Evolutionary conservation across 305 asterid genomes (phyloP).

Genomic region (Ajuga reptans): DNA sequence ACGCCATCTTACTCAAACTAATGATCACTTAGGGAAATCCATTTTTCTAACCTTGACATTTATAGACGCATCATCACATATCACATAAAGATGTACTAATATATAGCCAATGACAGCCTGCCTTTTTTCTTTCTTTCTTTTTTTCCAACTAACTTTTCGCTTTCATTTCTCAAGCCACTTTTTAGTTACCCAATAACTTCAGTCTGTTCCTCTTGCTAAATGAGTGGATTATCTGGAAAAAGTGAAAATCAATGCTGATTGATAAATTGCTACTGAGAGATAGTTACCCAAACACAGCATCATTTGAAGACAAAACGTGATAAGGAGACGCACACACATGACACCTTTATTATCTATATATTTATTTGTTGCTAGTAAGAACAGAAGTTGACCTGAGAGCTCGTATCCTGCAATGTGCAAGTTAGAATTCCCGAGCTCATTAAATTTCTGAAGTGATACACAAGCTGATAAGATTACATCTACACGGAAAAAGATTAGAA

Average conservation of each 20-base stretch:
- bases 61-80: not conserved
- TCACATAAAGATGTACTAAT: constrained; percentile 1
- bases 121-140: not conserved
- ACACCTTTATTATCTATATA: no score
- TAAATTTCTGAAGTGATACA: not conserved
- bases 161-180: not conserved
- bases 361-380: not conserved
- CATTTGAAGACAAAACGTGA: not conserved
- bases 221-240: not conserved
- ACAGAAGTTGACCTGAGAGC: not conserved
- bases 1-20: not conserved
- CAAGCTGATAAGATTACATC: not conserved
- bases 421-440: not conserved
- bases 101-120: not conserved
- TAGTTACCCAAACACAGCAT: not conserved
- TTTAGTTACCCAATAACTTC: not conserved
- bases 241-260: not conserved
- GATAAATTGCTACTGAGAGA: not conserved
- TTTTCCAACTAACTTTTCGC: not conserved
- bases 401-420: not conserved
- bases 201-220: not conserved
- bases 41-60: constrained; percentile 1
- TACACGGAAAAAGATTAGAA: not conserved
- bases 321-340: not conserved
- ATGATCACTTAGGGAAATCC: constrained; percentile 9